Evolutionary conservation across 768 basidiomycete species (phyloP), one percentile per base, ranked within the genome.

Genomic region (Lactarius psammicola): DNA sequence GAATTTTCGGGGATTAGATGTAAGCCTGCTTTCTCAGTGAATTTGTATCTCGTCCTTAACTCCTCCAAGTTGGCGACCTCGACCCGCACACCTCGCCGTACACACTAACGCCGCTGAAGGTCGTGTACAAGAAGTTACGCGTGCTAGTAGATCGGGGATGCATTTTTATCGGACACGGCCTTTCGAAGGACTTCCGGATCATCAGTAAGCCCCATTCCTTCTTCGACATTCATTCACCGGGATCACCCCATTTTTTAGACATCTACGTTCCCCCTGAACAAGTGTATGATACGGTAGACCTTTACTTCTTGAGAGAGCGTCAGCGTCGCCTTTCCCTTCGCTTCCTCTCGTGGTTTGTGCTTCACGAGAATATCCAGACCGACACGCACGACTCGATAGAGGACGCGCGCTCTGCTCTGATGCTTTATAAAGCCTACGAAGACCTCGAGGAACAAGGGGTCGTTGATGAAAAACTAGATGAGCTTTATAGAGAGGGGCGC

Each of bases 381-480:
- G 94, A 94, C 26, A 92, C 87, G 15, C 96, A 99, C 75, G 97
- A 98, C 75, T 98, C 95, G n/a, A 96, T 99, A 70, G 97, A 99
- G 75, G 96, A 98, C 72, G 94, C 95, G 0, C 83, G 86, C 8
- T 92, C 90, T 7, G 95, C 96, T 0, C 78, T 97, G 34, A 82
- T 87, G 69, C 79, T 98, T 36, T 97, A 91, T 77, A 89, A 93
- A 74, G 87, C 88, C 3, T 94, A 89, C 74, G 83, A 87, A 23
- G 80, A 85, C 36, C 87, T 93, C 56, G 89, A 95, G 72, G 87
- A 83, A 33, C 81, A 86, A 54, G 89, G 87, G 1, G 74, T 83
- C 5, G 96, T 97, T 75, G 94, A 96, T 69, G 84, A 89, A 63
- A 92, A 94, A 69, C 80, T 99, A 66, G 95, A 98, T 3, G 87